phyloP scores from a whole-genome alignment of 106 monocot genomes.

The Posidonia australis region DNA sequence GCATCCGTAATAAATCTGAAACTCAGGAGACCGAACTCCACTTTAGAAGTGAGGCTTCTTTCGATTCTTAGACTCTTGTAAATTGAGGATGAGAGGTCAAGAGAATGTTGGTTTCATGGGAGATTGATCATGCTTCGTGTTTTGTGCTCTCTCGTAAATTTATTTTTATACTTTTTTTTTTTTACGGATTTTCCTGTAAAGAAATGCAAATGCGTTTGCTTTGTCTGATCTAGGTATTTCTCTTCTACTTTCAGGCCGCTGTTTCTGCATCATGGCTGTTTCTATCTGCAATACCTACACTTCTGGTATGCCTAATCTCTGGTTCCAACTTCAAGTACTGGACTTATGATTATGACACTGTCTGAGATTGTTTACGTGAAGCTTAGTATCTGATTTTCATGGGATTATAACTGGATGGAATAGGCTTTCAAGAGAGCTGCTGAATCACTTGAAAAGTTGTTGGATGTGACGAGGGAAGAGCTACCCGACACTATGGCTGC shows the following conservation, averaged over 20 bases:
- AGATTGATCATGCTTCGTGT: too few relatives aligned
- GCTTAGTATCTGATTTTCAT: not conserved
- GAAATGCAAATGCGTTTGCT: too few relatives aligned
- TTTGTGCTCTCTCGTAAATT: too few relatives aligned
- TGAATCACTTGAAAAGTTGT: slow-evolving; percentile 49
- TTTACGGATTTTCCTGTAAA: too few relatives aligned
- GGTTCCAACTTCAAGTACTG: not conserved
- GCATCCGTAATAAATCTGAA: too few relatives aligned
- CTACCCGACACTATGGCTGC: slow-evolving; percentile 79
- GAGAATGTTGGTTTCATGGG: too few relatives aligned
- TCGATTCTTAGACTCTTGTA: too few relatives aligned
- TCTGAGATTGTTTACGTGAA: not conserved
- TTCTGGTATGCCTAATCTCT: slow-evolving; percentile 33
- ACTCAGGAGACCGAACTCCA: too few relatives aligned
- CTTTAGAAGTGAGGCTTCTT: too few relatives aligned
- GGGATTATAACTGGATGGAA: not conserved
- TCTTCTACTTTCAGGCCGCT: slow-evolving; percentile 31
- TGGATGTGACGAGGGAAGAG: slow-evolving; percentile 65
- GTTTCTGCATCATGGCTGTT: slow-evolving; percentile 62
- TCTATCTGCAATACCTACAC: slow-evolving; percentile 63
- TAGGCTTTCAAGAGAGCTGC: slow-evolving; percentile 64
- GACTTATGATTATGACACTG: not conserved
- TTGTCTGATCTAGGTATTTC: not conserved
- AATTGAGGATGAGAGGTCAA: too few relatives aligned
- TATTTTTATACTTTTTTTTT: too few relatives aligned